Conservation (phyloP, 768 basidiomycete species). For the Termitomyces sp. region DNA sequence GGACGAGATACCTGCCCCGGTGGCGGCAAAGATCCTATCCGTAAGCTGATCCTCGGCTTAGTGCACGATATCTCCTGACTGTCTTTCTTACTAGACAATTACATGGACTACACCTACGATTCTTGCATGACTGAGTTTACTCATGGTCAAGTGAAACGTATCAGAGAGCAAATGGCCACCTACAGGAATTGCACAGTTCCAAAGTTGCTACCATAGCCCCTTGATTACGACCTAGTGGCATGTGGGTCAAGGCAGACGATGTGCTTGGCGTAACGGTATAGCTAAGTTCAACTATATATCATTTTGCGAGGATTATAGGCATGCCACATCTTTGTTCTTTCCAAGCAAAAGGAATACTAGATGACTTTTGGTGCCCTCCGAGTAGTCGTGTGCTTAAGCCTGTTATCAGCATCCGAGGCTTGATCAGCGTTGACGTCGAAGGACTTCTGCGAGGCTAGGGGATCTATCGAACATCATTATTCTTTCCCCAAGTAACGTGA, state of each 20-base stretch:
- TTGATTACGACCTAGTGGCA: neutral
- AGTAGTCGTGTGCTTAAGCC: neutral
- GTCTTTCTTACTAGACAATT: conserved; percentile 35
- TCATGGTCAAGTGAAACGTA: conserved; percentile 40
- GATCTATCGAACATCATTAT: neutral
- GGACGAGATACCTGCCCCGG: conserved; percentile 35
- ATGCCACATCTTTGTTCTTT: neutral
- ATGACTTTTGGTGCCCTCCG: neutral
- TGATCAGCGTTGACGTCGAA: neutral
- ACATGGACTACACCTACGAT: conserved; percentile 55
- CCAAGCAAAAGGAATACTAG: neutral
- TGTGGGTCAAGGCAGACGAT: neutral
- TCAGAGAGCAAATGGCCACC: conserved; percentile 29
- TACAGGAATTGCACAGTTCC: neutral
- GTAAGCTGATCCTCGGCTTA: conserved; percentile 22
- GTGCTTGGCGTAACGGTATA: neutral
- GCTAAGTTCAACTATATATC: neutral
- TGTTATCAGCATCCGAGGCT: neutral
- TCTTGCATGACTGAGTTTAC: conserved; percentile 52
- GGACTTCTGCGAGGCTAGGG: neutral
- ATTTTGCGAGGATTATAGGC: neutral
- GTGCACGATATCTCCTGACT: neutral
- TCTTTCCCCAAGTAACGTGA: neutral
- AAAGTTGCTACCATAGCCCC: neutral
- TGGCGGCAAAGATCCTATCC: conserved; percentile 46